Base-by-base conservation (phyloP, 768 basidiomycete species). In the Strobilomyces dryophilus region DNA sequence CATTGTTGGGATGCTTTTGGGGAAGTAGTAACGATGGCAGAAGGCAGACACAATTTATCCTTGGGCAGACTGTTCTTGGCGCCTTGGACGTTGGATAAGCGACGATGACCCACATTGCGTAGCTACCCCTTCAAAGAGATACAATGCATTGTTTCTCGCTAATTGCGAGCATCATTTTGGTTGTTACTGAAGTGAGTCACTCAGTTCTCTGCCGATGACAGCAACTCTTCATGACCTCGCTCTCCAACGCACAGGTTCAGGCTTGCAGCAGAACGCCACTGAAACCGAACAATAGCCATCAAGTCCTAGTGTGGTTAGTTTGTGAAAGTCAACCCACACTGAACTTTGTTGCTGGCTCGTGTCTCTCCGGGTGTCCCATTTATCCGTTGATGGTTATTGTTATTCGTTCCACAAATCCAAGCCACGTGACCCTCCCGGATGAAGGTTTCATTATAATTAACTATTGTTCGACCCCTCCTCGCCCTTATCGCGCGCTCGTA, bases 11-110 rank as follows among this genome's bases (percentile, higher is more conserved):
- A 73, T 31, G 74, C 78, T 27, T 61, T 86, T 2, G 75, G 77
- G 21, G 78, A 84, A 60, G 76, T 79, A 1, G 72, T 83, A 37
- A 73, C 70, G 51, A 75, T 87, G 76, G 83, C 82, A 20, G 85
- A 87, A 62, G 81, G 76, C 12, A 73, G 76, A 59, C 73, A 78
- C 44, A 63, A 66, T 18, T 48, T 87, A 45, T 75, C 70, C 5
- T 66, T 85, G 49, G 84, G 83, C 35, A 76, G 79, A 61, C 63
- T 79, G 45, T 35, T 51, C 21, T 32, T 71, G 54, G 61, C 61
- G 52, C 64, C 60, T 0, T 69, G 69, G 68, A 55, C 53, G 12
- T 12, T 49, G 21, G 63, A 58, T 27, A 58, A 45, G 42, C 47
- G 43, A 45, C 29, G 21, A 31, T 51, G 44, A 49, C 24, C 35